Percentiles rank a stretch among this genome's conserved stretches.
These are phyloP conservation scores for Plasmodium malariae DNA, from an alignment of 169 alveolate species.

Conservation along the genomic window DNA sequence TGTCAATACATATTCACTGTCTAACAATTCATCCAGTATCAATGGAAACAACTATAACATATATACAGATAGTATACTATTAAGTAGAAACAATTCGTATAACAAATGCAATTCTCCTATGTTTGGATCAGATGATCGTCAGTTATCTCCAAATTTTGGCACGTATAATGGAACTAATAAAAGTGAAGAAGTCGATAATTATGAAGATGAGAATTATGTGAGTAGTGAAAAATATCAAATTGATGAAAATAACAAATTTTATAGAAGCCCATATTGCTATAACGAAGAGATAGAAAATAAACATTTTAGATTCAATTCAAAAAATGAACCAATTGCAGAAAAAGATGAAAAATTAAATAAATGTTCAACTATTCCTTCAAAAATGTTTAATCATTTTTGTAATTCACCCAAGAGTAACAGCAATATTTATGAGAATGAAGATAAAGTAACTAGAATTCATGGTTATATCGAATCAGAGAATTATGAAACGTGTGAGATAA, in stretches of 20 bases:
- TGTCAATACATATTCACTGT: slow-evolving; percentile 22
- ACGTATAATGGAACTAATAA: background rate
- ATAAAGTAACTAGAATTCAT: slow-evolving; percentile 7
- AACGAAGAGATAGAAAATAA: background rate
- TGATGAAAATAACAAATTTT: background rate
- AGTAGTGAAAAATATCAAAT: background rate
- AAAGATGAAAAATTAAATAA: slow-evolving; percentile 4
- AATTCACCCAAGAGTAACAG: slow-evolving; percentile 7
- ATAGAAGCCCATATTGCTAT: background rate
- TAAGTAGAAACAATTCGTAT: slow-evolving; percentile 25
- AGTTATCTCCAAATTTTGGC: slow-evolving; percentile 71
- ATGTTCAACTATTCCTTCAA: background rate
- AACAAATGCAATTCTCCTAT: slow-evolving; percentile 49
- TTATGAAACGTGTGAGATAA: slow-evolving; percentile 31
- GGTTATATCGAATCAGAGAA: slow-evolving; percentile 7
- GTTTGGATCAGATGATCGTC: slow-evolving; percentile 41
- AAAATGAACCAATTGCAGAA: background rate
- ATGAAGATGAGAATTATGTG: background rate
- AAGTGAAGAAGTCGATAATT: background rate
- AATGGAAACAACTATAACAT: slow-evolving; percentile 23
- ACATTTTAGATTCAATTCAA: slow-evolving; percentile 1
- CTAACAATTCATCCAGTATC: slow-evolving; percentile 36
- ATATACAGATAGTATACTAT: slow-evolving; percentile 12
- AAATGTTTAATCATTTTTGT: background rate
- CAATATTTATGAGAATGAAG: slow-evolving; percentile 11